These are phyloP conservation scores for Zizania palustris DNA, from an alignment of 202 grass and related monocot species.

Conservation along the genomic window DNA sequence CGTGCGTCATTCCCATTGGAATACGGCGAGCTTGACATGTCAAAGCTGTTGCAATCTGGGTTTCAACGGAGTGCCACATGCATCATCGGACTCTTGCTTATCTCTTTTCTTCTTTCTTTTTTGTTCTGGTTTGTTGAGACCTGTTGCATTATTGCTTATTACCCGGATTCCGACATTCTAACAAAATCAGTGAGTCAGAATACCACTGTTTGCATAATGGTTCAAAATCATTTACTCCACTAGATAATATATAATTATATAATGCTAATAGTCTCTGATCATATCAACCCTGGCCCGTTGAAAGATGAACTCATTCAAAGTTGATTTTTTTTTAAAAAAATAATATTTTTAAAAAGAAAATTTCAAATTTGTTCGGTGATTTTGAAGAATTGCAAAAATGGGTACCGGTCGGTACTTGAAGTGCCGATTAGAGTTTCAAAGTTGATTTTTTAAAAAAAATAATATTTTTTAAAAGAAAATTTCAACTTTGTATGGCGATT, in stretches of 20 bases:
- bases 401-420: too few relatives aligned
- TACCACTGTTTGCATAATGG: background rate
- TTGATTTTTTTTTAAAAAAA: too few relatives aligned
- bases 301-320: too few relatives aligned
- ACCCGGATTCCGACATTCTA: background rate
- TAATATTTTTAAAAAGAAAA: too few relatives aligned
- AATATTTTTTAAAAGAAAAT: too few relatives aligned
- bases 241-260: background rate
- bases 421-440: too few relatives aligned
- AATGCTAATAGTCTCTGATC: too few relatives aligned
- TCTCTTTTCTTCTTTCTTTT: background rate
- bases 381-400: too few relatives aligned
- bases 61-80: conserved; percentile 2
- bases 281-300: too few relatives aligned
- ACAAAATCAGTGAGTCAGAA: background rate
- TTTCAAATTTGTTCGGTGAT: too few relatives aligned
- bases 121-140: background rate
- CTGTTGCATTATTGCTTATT: background rate
- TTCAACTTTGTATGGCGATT: too few relatives aligned
- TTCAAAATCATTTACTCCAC: background rate
- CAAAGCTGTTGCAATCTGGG: background rate
- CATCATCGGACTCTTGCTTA: background rate
- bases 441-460: too few relatives aligned
- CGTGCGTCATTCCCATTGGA: background rate
- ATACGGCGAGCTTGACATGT: background rate